Percentiles rank a stretch among this genome's conserved stretches.
Conservation (phyloP, 1,284 basidiomycete species). For the Apiotrichum laibachii region DNA sequence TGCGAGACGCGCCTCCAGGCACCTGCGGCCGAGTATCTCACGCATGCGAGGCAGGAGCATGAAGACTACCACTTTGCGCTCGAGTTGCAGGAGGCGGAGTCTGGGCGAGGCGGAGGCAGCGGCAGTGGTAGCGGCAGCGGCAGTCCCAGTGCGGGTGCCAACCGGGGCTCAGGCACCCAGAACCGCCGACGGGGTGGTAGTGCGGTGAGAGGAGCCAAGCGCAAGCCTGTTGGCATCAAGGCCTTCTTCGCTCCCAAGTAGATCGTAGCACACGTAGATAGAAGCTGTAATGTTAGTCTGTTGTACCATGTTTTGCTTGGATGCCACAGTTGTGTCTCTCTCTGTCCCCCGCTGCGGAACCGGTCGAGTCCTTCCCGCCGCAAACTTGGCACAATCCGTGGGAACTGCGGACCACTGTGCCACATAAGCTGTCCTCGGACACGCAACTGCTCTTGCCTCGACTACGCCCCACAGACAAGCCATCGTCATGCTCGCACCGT, state of each 20-base stretch:
- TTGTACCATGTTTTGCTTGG: too few species aligned
- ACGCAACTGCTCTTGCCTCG: too few species aligned
- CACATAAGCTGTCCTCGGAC: too few species aligned
- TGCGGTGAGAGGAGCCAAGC: slow-evolving; percentile 19
- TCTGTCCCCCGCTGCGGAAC: too few species aligned
- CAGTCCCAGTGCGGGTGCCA: not conserved
- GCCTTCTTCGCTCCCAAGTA: slow-evolving; percentile 62
- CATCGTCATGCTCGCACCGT: too few species aligned
- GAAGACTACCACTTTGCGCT: slow-evolving; percentile 82
- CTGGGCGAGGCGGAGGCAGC: too few species aligned
- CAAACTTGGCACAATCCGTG: too few species aligned
- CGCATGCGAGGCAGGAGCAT: slow-evolving; percentile 65
- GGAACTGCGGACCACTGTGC: too few species aligned
- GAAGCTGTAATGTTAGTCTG: too few species aligned
- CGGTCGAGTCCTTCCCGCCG: too few species aligned
- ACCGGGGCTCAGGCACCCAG: not conserved
- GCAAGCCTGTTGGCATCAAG: slow-evolving; percentile 63
- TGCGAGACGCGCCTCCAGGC: slow-evolving; percentile 23
- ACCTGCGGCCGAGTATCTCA: slow-evolving; percentile 15
- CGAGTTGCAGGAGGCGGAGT: slow-evolving; percentile 57
- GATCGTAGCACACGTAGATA: not conserved
- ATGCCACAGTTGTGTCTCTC: too few species aligned
- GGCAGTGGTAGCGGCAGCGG: slow-evolving; percentile 14
- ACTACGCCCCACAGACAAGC: too few species aligned
- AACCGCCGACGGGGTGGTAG: not conserved